Base-by-base conservation (phyloP, 192 early-diverging fungal species). In the Linderina pennispora region DNA sequence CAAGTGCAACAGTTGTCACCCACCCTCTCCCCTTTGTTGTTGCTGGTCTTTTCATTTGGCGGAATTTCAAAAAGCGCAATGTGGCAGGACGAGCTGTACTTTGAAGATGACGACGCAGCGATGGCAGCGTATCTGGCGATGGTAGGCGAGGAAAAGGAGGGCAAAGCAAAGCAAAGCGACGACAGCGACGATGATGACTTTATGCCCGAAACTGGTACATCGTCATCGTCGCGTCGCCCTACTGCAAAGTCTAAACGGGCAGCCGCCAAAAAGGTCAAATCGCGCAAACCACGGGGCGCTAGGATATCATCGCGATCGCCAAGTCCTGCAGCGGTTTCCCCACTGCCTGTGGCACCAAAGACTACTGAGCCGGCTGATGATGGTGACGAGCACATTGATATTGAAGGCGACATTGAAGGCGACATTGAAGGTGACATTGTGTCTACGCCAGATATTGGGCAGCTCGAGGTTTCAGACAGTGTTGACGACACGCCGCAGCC, bases 31-130 rank as follows among this genome's bases (percentile, higher is more conserved):
- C n/a, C n/a, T n/a, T n/a, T n/a, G n/a, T n/a, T n/a, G n/a, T n/a
- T n/a, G n/a, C n/a, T n/a, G n/a, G n/a, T n/a, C n/a, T n/a, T n/a
- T n/a, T n/a, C n/a, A n/a, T n/a, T n/a, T n/a, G n/a, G n/a, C n/a
- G n/a, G n/a, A n/a, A n/a, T n/a, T n/a, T n/a, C n/a, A n/a, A n/a
- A n/a, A n/a, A n/a, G n/a, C n/a, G n/a, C n/a, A 46, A 71, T 71
- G 67, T 71, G 60, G 67, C 31, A 63, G 19, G 67, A 64, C 56
- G 60, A 71, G 18, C 22, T 55, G 3, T 63, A 55, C 24, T 71
- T 48, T 40, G 67, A 71, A 14, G 67, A 71, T 52, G 67, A 71
- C 48, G 67, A 71, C 23, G 41, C 67, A 1, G 67, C 55, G 10
- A 71, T 71, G 67, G 67, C 50, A 16, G 67, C 67, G 17, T 71